Percentiles rank a stretch among this genome's conserved stretches.
These are phyloP conservation scores for Scenedesmus sp. DNA, from an alignment of 163 green algal genomes.

Conservation along the genomic window DNA sequence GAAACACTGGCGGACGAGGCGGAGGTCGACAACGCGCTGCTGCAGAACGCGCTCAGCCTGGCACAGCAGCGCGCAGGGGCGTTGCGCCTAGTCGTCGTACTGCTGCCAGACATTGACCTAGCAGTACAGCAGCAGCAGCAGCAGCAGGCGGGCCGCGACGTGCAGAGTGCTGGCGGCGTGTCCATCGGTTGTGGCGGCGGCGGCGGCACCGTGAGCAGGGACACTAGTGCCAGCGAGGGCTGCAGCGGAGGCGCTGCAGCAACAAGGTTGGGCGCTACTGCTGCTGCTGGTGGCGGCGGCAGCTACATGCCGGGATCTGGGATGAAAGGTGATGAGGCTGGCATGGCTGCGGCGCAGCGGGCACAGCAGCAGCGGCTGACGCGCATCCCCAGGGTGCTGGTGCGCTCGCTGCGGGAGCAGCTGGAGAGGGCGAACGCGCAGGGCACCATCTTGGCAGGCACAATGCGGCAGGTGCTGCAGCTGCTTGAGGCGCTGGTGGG, in stretches of 20 bases:
- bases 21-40: neutral
- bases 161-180: neutral
- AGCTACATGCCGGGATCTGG: neutral
- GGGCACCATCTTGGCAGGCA: conserved; percentile 11
- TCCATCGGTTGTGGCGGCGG: neutral
- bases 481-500: conserved; percentile 24
- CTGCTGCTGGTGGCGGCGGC: neutral
- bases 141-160: neutral
- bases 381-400: neutral
- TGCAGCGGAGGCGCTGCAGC: neutral
- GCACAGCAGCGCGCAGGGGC: neutral
- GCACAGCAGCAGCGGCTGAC: neutral
- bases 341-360: neutral
- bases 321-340: neutral
- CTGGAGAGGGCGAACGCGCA: conserved; percentile 1
- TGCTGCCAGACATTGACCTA: conserved; percentile 29
- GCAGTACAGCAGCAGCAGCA: conserved; percentile 1
- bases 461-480: conserved; percentile 24
- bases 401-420: neutral
- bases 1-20: conserved; percentile 4
- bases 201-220: neutral
- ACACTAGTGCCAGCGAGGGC: neutral
- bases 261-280: neutral
- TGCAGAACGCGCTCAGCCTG: conserved; percentile 28
- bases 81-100: conserved; percentile 22